Evolutionary conservation across 202 grass and related monocot species (phyloP).

Genomic region (Saccharum hybrid): DNA sequence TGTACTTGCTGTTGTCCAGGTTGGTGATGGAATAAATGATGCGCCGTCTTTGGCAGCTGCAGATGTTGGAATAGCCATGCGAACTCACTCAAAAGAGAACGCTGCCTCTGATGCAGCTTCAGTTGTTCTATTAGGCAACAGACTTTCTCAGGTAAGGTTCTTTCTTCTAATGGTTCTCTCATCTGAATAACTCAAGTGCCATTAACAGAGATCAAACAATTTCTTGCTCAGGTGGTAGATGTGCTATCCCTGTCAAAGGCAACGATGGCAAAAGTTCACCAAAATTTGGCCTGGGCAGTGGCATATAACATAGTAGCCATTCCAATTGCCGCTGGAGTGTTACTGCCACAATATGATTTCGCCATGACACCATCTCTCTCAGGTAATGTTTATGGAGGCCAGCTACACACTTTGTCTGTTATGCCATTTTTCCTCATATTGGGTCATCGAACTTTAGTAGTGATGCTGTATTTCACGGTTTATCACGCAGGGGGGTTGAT

Average conservation of each 20-base stretch:
- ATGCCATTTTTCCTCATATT: neutral
- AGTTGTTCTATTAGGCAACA: slow-evolving; percentile 88
- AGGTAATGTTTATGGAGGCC: slow-evolving; percentile 47
- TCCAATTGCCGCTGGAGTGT: slow-evolving; percentile 68
- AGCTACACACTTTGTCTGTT: neutral
- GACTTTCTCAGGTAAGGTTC: slow-evolving; percentile 69
- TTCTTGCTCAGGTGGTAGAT: slow-evolving; percentile 65
- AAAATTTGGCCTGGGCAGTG: slow-evolving; percentile 93
- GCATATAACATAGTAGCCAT: slow-evolving; percentile 87
- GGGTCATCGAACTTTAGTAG: neutral
- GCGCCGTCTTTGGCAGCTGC: slow-evolving; percentile 88
- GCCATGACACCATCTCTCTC: slow-evolving; percentile 96
- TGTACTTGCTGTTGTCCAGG: slow-evolving; percentile 55
- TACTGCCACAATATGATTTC: slow-evolving; percentile 87
- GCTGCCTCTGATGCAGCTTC: slow-evolving; percentile 93
- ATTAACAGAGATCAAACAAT: neutral
- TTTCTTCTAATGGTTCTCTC: neutral
- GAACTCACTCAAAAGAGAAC: slow-evolving; percentile 81
- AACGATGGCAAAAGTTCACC: slow-evolving; percentile 92
- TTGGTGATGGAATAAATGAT: slow-evolving; percentile 96
- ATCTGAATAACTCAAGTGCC: slow-evolving; percentile 1
- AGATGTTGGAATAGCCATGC: slow-evolving; percentile 88
- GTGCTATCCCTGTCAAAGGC: slow-evolving; percentile 78
- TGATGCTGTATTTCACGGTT: slow-evolving; percentile 2
- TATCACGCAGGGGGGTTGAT: slow-evolving; percentile 75